Evolutionary conservation across 2,329 filamentous ascomycete genomes (phyloP).

Genomic region (Hymenoscyphus infarciens): DNA sequence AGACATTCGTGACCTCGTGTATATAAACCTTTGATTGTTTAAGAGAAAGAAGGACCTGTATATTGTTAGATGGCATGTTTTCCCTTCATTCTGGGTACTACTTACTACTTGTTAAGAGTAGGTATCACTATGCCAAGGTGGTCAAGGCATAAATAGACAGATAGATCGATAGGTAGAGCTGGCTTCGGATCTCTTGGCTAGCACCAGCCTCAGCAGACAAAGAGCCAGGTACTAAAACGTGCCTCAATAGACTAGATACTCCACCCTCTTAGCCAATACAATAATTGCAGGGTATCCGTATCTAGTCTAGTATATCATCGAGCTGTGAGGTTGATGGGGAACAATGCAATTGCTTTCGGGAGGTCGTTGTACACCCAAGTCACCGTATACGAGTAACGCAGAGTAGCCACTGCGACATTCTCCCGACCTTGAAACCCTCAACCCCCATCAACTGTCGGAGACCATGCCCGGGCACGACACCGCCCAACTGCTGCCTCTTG

Average conservation of each 20-base stretch:
- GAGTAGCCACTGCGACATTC: background rate
- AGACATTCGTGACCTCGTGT: no score
- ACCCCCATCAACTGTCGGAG: conserved; percentile 15
- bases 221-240: conserved; percentile 4
- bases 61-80: no score
- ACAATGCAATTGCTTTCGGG: background rate
- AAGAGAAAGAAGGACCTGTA: no score
- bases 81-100: no score
- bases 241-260: conserved; percentile 9
- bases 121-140: no score
- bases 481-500: conserved; percentile 26
- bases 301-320: background rate
- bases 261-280: background rate
- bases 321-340: no score
- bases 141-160: background rate
- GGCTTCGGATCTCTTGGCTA: background rate
- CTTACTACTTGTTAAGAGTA: no score
- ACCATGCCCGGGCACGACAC: conserved; percentile 34
- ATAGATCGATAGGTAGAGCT: no score
- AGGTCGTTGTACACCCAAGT: background rate
- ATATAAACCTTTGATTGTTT: no score
- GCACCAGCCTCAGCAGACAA: background rate
- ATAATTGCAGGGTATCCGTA: background rate
- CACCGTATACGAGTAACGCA: background rate
- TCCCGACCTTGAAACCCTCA: conserved; percentile 21